Evolutionary conservation across 1,284 basidiomycete genomes (phyloP), one percentile per base, ranked within the genome.

Genomic region (Hypsizygus ulmarius): DNA sequence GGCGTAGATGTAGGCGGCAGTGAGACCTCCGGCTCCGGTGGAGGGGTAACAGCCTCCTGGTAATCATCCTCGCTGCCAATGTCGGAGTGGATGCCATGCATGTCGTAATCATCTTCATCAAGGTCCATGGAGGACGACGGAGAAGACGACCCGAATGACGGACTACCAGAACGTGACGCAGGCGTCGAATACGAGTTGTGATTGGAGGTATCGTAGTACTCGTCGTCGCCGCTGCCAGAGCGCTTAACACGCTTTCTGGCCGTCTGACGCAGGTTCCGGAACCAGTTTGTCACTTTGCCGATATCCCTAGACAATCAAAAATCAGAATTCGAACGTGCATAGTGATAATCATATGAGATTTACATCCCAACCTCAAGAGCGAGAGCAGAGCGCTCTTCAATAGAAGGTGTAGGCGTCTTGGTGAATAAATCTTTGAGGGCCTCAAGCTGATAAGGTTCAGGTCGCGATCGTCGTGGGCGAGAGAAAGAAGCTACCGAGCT

Each of bases 201-300:
- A 43, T 56, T 53, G 39, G 63, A 68, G 29, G 70, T 68, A 37
- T 72, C 70, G 47, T 73, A 69, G 41, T 75, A 70, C 43, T 73
- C 67, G 39, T 72, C 71, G 5, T 70, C 73, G 47, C 64, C 70
- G 45, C 49, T 59, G 7, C 70, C 69, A 19, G 66, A 59, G 50
- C 71, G 75, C 60, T 74, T 79, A 35, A 72, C 69, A 18, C 84
- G 79, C 65, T 81, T 86, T 46, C 86, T 73, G 28, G 84, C 75
- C 7, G 84, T 87, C 67, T 88, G 86, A 36, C 85, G 77, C 50
- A 87, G 71, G 63, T 90, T 90, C 34, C 87, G 74, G 73, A 89
- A 90, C 87, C 87, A 90, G 64, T 90, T 90, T n/a, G 86, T 88
- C 41, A 90, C 86, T 67, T 87, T 88, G 58, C 81, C 81, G 49